These are phyloP conservation scores for Colletotrichum neosansevieriae DNA, from an alignment of 2,329 filamentous ascomycete genomes.

Conservation along the genomic window DNA sequence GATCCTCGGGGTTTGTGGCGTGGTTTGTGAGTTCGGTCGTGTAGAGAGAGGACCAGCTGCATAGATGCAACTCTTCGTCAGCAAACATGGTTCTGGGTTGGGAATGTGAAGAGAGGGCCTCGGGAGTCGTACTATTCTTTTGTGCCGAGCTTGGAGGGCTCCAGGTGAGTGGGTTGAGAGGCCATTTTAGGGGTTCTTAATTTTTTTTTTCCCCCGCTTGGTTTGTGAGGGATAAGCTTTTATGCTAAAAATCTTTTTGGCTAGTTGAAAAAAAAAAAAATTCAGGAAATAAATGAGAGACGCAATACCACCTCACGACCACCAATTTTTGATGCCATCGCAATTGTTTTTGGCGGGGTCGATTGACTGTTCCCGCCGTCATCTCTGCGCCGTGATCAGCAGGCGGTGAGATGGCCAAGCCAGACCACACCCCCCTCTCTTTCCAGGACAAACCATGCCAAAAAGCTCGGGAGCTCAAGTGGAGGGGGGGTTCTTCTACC, in stretches of 20 bases:
- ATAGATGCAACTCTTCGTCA: not conserved
- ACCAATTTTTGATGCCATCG: slow-evolving; percentile 33
- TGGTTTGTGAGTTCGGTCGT: slow-evolving; percentile 78
- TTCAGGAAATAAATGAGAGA: not conserved
- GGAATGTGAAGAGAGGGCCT: slow-evolving; percentile 17
- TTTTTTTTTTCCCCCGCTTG: not conserved
- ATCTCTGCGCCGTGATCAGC: not conserved
- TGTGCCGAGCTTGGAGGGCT: slow-evolving; percentile 84
- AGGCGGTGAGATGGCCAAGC: slow-evolving; percentile 19
- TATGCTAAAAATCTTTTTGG: not conserved
- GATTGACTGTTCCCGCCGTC: not conserved
- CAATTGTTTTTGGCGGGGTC: slow-evolving; percentile 33
- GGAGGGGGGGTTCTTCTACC: not conserved
- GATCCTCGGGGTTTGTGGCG: slow-evolving; percentile 77
- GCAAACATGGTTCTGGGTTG: slow-evolving; percentile 10
- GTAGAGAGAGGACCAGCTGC: slow-evolving; percentile 83
- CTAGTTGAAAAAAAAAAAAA: not conserved
- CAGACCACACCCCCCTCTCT: not conserved
- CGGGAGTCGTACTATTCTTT: slow-evolving; percentile 81
- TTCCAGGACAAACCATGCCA: slow-evolving; percentile 8
- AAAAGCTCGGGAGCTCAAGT: not conserved
- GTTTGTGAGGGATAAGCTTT: not conserved
- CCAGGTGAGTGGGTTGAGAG: slow-evolving; percentile 73
- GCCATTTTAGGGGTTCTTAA: not conserved
- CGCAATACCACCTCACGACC: not conserved